Conservation (phyloP, 129 eudicot species). For the Helianthus tuberosus region DNA sequence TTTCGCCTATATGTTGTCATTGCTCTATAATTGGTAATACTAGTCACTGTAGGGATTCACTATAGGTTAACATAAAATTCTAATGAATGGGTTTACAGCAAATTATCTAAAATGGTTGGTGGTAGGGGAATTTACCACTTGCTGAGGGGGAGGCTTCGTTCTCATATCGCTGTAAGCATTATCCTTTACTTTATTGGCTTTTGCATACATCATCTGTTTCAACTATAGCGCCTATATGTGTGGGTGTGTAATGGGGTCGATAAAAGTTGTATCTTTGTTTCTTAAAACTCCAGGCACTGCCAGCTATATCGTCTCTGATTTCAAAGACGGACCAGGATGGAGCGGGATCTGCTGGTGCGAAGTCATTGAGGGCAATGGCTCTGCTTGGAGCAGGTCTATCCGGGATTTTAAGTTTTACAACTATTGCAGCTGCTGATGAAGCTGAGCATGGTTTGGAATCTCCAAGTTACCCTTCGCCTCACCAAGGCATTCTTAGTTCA, state of each 20-base stretch:
- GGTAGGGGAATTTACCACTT: slow-evolving; percentile 72
- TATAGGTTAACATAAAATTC: slow-evolving; percentile 3
- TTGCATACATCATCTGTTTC: slow-evolving; percentile 7
- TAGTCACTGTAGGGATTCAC: neutral
- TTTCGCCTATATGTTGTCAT: neutral
- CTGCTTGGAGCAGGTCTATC: slow-evolving; percentile 89
- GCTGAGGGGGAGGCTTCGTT: slow-evolving; percentile 64
- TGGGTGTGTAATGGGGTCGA: neutral
- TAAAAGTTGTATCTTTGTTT: neutral
- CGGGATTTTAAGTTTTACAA: slow-evolving; percentile 76
- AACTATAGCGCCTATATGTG: neutral
- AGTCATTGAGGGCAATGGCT: slow-evolving; percentile 71
- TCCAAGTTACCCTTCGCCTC: slow-evolving; percentile 97
- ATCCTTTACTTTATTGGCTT: neutral
- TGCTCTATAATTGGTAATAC: neutral
- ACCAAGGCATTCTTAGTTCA: slow-evolving; percentile 89
- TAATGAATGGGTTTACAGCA: slow-evolving; percentile 35
- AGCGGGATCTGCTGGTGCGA: slow-evolving; percentile 59
- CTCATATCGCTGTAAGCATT: slow-evolving; percentile 62
- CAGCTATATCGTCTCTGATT: slow-evolving; percentile 60
- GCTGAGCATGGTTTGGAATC: slow-evolving; percentile 88
- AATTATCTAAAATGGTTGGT: slow-evolving; percentile 54
- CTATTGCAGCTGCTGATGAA: slow-evolving; percentile 84
- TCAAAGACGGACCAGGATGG: slow-evolving; percentile 68
- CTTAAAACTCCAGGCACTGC: slow-evolving; percentile 53